phyloP scores from a whole-genome alignment of 768 basidiomycete genomes.

The Auricularia cornea region DNA sequence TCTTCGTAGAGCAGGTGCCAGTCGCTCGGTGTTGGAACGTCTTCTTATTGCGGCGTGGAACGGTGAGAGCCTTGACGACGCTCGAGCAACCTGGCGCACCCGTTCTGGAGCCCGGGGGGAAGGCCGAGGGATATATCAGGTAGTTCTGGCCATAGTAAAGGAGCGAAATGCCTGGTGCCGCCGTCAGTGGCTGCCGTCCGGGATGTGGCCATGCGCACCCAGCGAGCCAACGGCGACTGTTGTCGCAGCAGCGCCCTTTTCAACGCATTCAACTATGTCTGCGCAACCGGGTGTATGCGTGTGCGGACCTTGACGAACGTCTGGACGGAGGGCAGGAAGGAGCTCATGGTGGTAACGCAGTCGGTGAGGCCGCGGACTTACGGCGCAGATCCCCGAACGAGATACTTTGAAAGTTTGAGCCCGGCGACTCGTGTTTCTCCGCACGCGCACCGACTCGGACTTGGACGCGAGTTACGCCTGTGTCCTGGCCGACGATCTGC shows the following conservation, averaged over 20 bases:
- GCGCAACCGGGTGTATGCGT: constrained; percentile 2
- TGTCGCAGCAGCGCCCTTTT: constrained; percentile 29
- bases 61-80: not conserved
- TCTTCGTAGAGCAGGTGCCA: constrained; percentile 71
- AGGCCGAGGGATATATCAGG: constrained; percentile 84
- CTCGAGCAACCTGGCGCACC: constrained; percentile 33
- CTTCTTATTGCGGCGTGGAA: constrained; percentile 25
- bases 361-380: too few species aligned
- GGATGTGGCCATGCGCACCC: constrained; percentile 19
- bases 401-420: too few species aligned
- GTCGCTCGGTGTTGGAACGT: constrained; percentile 62
- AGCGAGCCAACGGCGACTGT: constrained; percentile 30
- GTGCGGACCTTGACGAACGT: constrained; percentile 42
- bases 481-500: too few species aligned
- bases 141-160: constrained; percentile 82
- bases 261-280: not conserved
- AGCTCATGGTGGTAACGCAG: not conserved
- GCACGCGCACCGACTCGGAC: too few species aligned
- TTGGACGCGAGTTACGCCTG: too few species aligned
- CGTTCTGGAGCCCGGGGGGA: constrained; percentile 69
- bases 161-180: constrained; percentile 52
- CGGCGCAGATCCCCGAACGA: too few species aligned
- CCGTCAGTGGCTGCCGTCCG: not conserved
- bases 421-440: too few species aligned
- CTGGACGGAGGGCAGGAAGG: constrained; percentile 34